phyloP scores from a whole-genome alignment of 176 grass and related monocot species.

The Musa acuminata region DNA sequence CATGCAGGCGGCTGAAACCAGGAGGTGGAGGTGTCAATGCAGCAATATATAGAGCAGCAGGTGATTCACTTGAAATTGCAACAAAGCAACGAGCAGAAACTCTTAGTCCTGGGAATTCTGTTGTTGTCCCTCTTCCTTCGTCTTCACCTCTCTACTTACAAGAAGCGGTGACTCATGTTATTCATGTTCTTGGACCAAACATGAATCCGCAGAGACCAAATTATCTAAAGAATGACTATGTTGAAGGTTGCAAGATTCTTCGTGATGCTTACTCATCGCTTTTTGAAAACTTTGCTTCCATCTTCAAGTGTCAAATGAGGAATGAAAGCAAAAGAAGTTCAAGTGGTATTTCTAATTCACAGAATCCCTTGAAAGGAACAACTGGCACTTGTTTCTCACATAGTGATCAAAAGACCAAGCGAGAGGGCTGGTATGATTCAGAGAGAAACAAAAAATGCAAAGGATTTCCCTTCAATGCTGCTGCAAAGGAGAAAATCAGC shows the following conservation, averaged over 20 bases:
- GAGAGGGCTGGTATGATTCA: constrained; percentile 21
- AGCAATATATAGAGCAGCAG: constrained; percentile 72
- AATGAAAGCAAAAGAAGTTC: constrained; percentile 15
- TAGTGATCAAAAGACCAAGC: constrained; percentile 41
- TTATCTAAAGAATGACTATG: constrained; percentile 79
- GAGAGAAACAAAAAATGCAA: constrained; percentile 63
- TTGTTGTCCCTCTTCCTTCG: constrained; percentile 54
- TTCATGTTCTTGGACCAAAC: constrained; percentile 94
- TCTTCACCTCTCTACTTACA: constrained; percentile 49
- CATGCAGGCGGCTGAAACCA: constrained; percentile 68
- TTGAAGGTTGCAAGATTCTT: constrained; percentile 67
- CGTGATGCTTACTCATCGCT: constrained; percentile 63
- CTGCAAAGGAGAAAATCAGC: constrained; percentile 21
- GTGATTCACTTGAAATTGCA: constrained; percentile 53
- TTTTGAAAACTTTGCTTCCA: constrained; percentile 60
- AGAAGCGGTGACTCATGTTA: constrained; percentile 89
- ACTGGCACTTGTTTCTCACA: neutral
- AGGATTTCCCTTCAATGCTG: constrained; percentile 14
- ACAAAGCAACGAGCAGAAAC: constrained; percentile 61
- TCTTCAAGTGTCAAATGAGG: constrained; percentile 17
- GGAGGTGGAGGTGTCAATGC: constrained; percentile 96
- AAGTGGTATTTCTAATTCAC: constrained; percentile 14
- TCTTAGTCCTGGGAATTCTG: constrained; percentile 60
- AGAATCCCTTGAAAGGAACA: neutral
- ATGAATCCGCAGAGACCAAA: constrained; percentile 92